Conservation (phyloP, 768 basidiomycete genomes). For the Suillus plorans region DNA sequence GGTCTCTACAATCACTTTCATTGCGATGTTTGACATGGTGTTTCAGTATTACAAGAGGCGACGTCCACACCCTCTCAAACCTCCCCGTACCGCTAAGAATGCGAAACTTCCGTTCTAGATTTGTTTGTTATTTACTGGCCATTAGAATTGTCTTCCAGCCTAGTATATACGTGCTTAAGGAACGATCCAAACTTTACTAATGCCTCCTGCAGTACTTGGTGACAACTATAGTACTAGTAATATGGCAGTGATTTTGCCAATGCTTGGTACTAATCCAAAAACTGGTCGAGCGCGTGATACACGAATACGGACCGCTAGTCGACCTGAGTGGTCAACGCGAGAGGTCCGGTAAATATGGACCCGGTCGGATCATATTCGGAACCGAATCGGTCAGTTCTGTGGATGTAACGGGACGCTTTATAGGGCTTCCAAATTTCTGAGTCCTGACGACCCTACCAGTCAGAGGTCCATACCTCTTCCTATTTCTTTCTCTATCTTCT, state of each 20-base stretch:
- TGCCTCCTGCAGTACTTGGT: background rate
- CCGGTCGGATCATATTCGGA: background rate
- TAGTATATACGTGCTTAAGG: background rate
- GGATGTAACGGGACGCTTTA: background rate
- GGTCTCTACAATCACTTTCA: constrained; percentile 23
- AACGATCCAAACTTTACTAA: background rate
- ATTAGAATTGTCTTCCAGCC: background rate
- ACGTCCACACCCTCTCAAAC: constrained; percentile 59
- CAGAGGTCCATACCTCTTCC: background rate
- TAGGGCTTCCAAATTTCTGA: background rate
- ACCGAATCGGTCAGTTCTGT: background rate
- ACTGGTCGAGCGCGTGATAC: background rate
- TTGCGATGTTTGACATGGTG: background rate
- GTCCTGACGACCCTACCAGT: background rate
- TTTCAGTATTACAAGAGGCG: constrained; percentile 35
- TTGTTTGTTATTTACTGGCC: background rate
- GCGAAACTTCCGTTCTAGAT: constrained; percentile 61
- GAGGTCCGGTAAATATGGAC: background rate
- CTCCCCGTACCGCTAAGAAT: constrained; percentile 43
- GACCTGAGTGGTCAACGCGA: background rate
- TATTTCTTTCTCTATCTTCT: background rate
- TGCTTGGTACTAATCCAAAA: background rate
- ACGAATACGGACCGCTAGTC: background rate
- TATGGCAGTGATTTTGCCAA: background rate
- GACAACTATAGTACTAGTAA: background rate